Evolutionary conservation across 805 yeast species (phyloP), one percentile per base, ranked within the genome.

Genomic region (Saccharomycopsis schoenii): DNA sequence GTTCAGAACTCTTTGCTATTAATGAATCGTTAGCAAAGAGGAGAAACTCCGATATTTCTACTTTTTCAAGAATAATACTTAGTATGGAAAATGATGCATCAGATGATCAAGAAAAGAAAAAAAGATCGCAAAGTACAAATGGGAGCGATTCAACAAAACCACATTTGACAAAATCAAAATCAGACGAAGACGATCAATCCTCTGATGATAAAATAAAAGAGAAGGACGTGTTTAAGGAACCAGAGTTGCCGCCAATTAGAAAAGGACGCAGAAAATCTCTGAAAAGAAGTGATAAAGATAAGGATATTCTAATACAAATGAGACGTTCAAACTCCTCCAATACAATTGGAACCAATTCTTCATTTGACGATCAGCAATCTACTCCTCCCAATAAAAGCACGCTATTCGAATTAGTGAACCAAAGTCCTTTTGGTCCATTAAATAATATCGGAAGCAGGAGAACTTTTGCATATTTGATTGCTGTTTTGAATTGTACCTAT

Each of bases 391-490:
- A 17, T 9, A 56, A 57, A 19, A 47, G 21, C 12, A 47, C 52
- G 4, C 58, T 63, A 39, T 61, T 58, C 34, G 65, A 63, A 36
- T 21, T 63, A 12, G 61, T 64, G 34, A 62, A 60, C 42, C 66
- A 64, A 56, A 74, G 90, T 1, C 98, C 98, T 0, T 94, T 94
- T 74, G 99, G 99, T 0, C 96, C 97, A 0, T 77, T 94, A 40
- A 88, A 86, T 68, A 86, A 86, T 67, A 83, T 86, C n/a, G 84
- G 94, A 1, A 87, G 96, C 55, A 81, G 97, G 65, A 86, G 90
- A 72, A 85, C 92, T 1, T 94, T 93, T 76, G 94, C 97, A 0
- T 89, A 92, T 69, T 76, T 94, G 56, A 89, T 94, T 62, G 94
- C 96, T 1, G 91, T 92, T 41, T 77, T 94, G 59, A 94, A 94